These are phyloP conservation scores for Leccinum subfulvum DNA, from an alignment of 1,284 basidiomycete species.

Conservation along the genomic window DNA sequence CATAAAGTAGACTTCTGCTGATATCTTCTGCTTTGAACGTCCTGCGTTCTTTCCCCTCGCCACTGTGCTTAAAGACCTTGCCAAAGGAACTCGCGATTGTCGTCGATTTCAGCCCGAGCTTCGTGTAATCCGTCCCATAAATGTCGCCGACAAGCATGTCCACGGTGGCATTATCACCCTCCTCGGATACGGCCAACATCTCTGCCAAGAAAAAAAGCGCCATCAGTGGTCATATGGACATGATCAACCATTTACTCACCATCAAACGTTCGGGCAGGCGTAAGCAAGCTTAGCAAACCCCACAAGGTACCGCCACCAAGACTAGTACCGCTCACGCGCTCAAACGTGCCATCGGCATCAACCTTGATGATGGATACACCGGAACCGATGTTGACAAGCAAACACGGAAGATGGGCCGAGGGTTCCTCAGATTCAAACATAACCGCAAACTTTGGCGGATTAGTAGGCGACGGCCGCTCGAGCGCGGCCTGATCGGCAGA, in stretches of 20 bases:
- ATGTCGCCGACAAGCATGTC: constrained; percentile 99
- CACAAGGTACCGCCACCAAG: constrained; percentile 99
- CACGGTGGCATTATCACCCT: constrained; percentile 90
- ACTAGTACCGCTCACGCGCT: constrained; percentile 96
- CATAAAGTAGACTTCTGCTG: constrained; percentile 90
- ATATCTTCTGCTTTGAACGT: constrained; percentile 91
- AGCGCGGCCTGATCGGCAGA: constrained; percentile 39
- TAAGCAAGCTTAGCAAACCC: constrained; percentile 92
- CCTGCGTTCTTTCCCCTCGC: constrained; percentile 45
- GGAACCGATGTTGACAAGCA: constrained; percentile 97
- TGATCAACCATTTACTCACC: constrained; percentile 53
- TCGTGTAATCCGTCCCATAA: constrained; percentile 92
- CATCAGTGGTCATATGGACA: constrained; percentile 7
- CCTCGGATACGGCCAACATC: constrained; percentile 92
- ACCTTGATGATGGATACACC: constrained; percentile 98
- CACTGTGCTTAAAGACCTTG: constrained; percentile 94
- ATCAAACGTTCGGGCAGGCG: constrained; percentile 95
- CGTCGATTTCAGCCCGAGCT: constrained; percentile 93
- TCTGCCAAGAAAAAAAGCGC: constrained; percentile 51
- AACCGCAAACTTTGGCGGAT: constrained; percentile 88
- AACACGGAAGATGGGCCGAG: constrained; percentile 88
- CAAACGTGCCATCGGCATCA: constrained; percentile 92
- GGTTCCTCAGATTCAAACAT: constrained; percentile 76
- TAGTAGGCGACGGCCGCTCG: constrained; percentile 88
- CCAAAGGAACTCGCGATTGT: constrained; percentile 98